Percentiles rank a stretch among this genome's conserved stretches.
Evolutionary conservation across 495 filamentous ascomycete genomes (phyloP).

Genomic region (Penicillium crystallinum): DNA sequence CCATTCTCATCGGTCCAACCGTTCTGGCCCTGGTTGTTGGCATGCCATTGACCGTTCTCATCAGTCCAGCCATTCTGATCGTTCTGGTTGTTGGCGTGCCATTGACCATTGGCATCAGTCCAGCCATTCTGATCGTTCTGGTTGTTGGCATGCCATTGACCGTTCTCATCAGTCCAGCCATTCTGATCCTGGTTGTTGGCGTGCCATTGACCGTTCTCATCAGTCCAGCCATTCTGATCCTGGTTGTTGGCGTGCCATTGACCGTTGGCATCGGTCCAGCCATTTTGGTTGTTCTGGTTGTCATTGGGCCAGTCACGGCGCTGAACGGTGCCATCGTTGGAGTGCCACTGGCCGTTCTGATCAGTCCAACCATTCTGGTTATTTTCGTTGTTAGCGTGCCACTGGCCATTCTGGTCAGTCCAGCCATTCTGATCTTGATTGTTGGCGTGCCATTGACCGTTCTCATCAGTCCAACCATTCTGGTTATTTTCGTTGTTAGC

Average conservation of each 20-base stretch:
- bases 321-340: too few relatives aligned
- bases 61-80: constrained; percentile 14
- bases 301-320: too few relatives aligned
- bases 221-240: constrained; percentile 8
- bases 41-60: constrained; percentile 9
- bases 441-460: too few relatives aligned
- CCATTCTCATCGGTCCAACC: constrained; percentile 20
- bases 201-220: constrained; percentile 12
- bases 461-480: too few relatives aligned
- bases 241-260: constrained; percentile 11
- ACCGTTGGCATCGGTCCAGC: constrained; percentile 14
- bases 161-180: constrained; percentile 16
- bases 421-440: too few relatives aligned
- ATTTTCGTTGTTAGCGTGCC: too few relatives aligned
- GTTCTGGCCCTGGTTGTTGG: constrained; percentile 7
- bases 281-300: constrained; percentile 5
- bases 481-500: too few relatives aligned
- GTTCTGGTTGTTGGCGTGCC: constrained; percentile 1
- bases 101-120: too few relatives aligned
- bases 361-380: constrained; percentile 17
- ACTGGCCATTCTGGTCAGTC: too few relatives aligned
- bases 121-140: constrained; percentile 7
- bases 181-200: constrained; percentile 1
- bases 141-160: constrained; percentile 16
- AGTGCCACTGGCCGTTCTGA: constrained; percentile 17